These are phyloP conservation scores for Heterobasidion occidentale DNA, from an alignment of 1,284 basidiomycete genomes.

Conservation along the genomic window DNA sequence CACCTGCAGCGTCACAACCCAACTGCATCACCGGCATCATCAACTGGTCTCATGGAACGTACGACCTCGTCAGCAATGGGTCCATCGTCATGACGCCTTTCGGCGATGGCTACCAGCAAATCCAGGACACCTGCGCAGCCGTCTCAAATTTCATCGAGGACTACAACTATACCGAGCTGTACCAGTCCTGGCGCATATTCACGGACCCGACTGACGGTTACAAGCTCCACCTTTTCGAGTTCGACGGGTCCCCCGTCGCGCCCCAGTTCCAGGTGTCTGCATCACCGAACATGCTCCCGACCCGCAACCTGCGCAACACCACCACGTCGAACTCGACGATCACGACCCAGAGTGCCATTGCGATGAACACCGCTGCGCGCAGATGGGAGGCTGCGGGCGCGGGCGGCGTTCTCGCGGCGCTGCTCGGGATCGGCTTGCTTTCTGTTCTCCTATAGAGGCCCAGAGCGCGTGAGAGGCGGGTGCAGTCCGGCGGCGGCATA, in stretches of 20 bases:
- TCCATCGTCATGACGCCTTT: constrained; percentile 68
- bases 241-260: constrained; percentile 54
- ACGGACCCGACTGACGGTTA: constrained; percentile 41
- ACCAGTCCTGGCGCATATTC: constrained; percentile 52
- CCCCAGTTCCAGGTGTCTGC: constrained; percentile 51
- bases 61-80: constrained; percentile 60
- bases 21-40: constrained; percentile 80
- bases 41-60: constrained; percentile 82
- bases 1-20: constrained; percentile 51
- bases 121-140: constrained; percentile 86
- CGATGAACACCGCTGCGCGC: neutral
- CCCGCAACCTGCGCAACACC: constrained; percentile 39
- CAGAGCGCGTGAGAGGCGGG: neutral
- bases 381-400: constrained; percentile 1
- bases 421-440: neutral
- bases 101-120: constrained; percentile 83
- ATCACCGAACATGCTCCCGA: constrained; percentile 64
- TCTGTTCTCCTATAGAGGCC: neutral
- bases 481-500: no score
- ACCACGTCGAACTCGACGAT: constrained; percentile 1
- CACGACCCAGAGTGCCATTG: neutral
- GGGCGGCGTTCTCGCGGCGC: neutral
- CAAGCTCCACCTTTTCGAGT: constrained; percentile 61
- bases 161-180: constrained; percentile 67
- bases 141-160: constrained; percentile 77